phyloP scores from a whole-genome alignment of 768 basidiomycete species.

The Naematelia encephala region DNA sequence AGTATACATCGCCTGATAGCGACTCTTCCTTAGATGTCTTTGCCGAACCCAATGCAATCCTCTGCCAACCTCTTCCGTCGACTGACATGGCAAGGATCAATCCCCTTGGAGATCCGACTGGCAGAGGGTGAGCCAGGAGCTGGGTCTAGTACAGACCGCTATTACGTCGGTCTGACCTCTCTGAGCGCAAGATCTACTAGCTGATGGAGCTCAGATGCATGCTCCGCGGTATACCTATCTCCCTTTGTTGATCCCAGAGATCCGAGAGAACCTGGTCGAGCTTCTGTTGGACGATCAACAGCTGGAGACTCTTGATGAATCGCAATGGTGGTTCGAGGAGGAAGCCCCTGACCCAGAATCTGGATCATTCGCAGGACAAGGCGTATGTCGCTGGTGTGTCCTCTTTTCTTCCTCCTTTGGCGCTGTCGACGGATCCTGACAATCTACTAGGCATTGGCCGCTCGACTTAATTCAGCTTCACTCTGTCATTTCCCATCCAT shows the following conservation, averaged over 20 bases:
- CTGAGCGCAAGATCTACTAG: neutral
- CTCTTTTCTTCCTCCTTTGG: neutral
- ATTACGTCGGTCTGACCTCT: conserved; percentile 56
- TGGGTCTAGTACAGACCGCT: conserved; percentile 85
- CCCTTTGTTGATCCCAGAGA: conserved; percentile 81
- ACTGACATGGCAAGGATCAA: conserved; percentile 85
- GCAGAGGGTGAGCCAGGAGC: conserved; percentile 85
- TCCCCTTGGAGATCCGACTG: conserved; percentile 83
- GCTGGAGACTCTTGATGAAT: conserved; percentile 70
- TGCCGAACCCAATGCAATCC: conserved; percentile 30
- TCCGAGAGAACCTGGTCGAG: conserved; percentile 82
- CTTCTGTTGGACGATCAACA: conserved; percentile 86
- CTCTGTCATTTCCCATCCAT: conserved; percentile 30
- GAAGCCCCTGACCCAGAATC: conserved; percentile 9
- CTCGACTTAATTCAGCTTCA: conserved; percentile 87
- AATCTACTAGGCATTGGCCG: conserved; percentile 82
- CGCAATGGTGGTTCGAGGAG: conserved; percentile 97
- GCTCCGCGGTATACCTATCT: conserved; percentile 91
- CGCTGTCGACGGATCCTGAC: neutral
- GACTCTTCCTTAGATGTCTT: conserved; percentile 1
- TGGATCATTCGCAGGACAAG: conserved; percentile 36
- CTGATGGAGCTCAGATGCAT: conserved; percentile 49
- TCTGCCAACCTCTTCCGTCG: conserved; percentile 67
- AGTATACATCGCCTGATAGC: neutral
- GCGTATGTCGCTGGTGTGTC: conserved; percentile 68